phyloP scores from a whole-genome alignment of 2,329 filamentous ascomycete genomes.

The Pyrenophora seminiperda region DNA sequence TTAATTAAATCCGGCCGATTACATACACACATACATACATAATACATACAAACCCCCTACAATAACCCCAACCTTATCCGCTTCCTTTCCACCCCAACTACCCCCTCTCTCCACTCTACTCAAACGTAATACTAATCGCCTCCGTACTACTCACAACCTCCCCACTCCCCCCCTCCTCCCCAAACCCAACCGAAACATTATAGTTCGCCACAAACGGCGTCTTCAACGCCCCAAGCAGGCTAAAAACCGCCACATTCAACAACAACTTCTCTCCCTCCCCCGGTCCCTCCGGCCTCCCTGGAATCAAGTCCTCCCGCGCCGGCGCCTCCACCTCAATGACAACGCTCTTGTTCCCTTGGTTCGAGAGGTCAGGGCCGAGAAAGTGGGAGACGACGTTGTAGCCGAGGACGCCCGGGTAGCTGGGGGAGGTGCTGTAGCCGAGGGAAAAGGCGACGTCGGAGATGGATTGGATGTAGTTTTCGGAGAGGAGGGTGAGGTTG shows the following conservation, averaged over 20 bases:
- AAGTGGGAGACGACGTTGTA: conserved; percentile 34
- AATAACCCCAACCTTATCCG: too few species aligned
- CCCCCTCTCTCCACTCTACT: too few species aligned
- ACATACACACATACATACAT: too few species aligned
- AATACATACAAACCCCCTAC: too few species aligned
- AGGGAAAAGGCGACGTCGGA: conserved; percentile 54
- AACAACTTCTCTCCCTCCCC: conserved; percentile 24
- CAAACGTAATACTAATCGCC: too few species aligned
- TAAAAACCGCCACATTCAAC: conserved; percentile 30
- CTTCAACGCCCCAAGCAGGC: conserved; percentile 33
- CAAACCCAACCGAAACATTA: conserved; percentile 29
- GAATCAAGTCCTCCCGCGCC: conserved; percentile 13
- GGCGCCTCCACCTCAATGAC: conserved; percentile 20
- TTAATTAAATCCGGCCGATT: too few species aligned
- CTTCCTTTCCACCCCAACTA: too few species aligned
- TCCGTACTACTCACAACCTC: conserved; percentile 11
- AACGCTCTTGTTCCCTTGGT: conserved; percentile 30
- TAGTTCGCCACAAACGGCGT: conserved; percentile 19
- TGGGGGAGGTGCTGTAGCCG: conserved; percentile 38
- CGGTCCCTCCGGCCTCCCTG: not conserved
- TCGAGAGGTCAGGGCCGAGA: conserved; percentile 44
- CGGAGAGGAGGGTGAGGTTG: conserved; percentile 48
- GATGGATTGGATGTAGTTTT: conserved; percentile 54
- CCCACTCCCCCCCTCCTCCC: conserved; percentile 20
- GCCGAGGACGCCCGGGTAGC: conserved; percentile 41